Base-by-base conservation (phyloP, 2,329 filamentous ascomycete genomes). In the Sporothrix inflata region DNA sequence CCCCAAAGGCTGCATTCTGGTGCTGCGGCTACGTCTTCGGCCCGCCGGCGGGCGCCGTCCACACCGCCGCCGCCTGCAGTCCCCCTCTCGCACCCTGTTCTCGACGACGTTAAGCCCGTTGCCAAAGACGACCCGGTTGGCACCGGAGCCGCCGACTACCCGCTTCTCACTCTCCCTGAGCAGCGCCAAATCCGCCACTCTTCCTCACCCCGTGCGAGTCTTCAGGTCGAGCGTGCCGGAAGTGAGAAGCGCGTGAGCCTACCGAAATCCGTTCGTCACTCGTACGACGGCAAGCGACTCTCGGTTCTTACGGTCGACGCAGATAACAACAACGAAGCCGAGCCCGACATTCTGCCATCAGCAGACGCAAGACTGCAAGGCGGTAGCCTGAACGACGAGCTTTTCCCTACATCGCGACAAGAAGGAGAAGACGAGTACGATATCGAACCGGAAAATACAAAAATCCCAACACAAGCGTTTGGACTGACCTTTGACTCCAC, bases 31-130 rank as follows among this genome's bases (percentile, higher is more conserved):
- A 34, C 51, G 11, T 27, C 71, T 8, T 5, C 76, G 27, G 69
- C 76, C 57, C 81, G 83, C 71, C 81, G 78, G 73, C 84, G 86
- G 71, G 85, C 85, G 34, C 83, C 83, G 19, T 89, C 87, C 16
- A 85, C 85, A 19, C 87, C 87, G 19, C 85, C 85, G 6, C 85
- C 84, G 49, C 86, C 87, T 12, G 76, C 85, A 6, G 79, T 89
- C 9, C 86, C 85, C 16, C 81, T 89, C 45, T 79, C 80, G 19
- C 83, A 86, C 70, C 84, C 85, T 9, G 65, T 57, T 1, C 70
- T 74, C 60, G 27, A 75, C 69, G 53, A 21, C 47, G 76, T 79
- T 30, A 79, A 85, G 69, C 80, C 83, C 75, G 75, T 79, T 38
- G 80, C 79, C 16, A 77, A 79, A 73, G 75, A 81, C 76, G 82